phyloP scores from a whole-genome alignment of 2,329 filamentous ascomycete species.

The Zymoseptoria brevis region DNA sequence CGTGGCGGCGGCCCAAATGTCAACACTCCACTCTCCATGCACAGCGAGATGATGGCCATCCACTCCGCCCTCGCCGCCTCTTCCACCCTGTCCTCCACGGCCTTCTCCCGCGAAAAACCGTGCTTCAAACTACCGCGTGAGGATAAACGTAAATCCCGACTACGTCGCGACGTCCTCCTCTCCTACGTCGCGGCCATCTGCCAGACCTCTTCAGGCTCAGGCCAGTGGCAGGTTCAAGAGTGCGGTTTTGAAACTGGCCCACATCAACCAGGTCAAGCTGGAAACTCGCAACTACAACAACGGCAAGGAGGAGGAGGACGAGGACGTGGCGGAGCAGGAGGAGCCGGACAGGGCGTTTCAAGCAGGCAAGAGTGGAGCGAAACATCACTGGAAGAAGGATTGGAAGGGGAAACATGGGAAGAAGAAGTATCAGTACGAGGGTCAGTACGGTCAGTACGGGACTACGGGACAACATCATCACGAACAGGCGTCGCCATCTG shows the following conservation, averaged over 20 bases:
- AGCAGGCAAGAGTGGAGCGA: constrained; percentile 25
- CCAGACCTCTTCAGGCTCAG: constrained; percentile 28
- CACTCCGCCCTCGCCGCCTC: constrained; percentile 42
- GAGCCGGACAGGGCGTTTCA: constrained; percentile 26
- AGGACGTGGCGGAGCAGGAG: constrained; percentile 18
- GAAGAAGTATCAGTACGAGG: constrained; percentile 22
- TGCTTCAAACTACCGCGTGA: constrained; percentile 40
- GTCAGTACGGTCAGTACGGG: constrained; percentile 25
- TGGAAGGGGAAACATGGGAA: constrained; percentile 22
- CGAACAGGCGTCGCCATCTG: constrained; percentile 19
- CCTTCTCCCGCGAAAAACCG: constrained; percentile 43
- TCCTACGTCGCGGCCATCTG: constrained; percentile 40
- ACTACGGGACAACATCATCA: constrained; percentile 24
- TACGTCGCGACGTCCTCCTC: constrained; percentile 36
- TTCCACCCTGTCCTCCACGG: constrained; percentile 35
- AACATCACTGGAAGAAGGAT: constrained; percentile 28
- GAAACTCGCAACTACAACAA: constrained; percentile 13
- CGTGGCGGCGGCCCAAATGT: constrained; percentile 31
- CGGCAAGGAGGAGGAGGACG: constrained; percentile 16
- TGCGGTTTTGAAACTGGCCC: constrained; percentile 43
- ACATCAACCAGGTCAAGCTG: constrained; percentile 32
- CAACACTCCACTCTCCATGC: constrained; percentile 44
- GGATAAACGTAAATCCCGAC: constrained; percentile 43
- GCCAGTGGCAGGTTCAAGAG: constrained; percentile 36
- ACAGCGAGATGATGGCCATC: constrained; percentile 51